phyloP scores from a whole-genome alignment of 768 basidiomycete species.

The Scleroderma bovista region DNA sequence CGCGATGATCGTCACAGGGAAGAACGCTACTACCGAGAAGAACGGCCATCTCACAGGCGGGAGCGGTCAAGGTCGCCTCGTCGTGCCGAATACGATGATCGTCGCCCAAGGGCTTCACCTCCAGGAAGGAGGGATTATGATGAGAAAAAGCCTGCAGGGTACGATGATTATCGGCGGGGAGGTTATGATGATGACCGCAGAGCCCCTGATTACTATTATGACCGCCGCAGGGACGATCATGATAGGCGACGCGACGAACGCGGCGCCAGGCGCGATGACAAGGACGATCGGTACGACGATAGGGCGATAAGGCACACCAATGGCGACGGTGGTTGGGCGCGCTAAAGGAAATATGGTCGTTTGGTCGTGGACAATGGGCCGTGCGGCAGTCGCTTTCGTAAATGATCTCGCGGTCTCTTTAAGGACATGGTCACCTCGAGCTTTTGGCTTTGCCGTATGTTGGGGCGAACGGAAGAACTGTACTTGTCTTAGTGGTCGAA shows the following conservation, averaged over 20 bases:
- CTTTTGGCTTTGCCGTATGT: slow-evolving; percentile 34
- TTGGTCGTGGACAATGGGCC: slow-evolving; percentile 30
- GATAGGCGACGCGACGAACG: slow-evolving; percentile 57
- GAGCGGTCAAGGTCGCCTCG: slow-evolving; percentile 83
- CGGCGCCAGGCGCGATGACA: slow-evolving; percentile 77
- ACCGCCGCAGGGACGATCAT: slow-evolving; percentile 77
- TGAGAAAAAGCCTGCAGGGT: slow-evolving; percentile 87
- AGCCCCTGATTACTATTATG: slow-evolving; percentile 82
- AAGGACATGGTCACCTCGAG: slow-evolving; percentile 43
- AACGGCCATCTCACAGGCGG: slow-evolving; percentile 49
- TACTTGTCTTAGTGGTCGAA: slow-evolving; percentile 34
- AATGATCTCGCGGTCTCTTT: slow-evolving; percentile 41
- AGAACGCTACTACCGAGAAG: slow-evolving; percentile 49
- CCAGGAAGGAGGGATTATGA: slow-evolving; percentile 75
- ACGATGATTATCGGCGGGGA: slow-evolving; percentile 85
- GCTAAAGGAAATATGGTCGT: slow-evolving; percentile 45
- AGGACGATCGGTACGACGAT: slow-evolving; percentile 77
- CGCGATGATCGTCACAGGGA: slow-evolving; percentile 43
- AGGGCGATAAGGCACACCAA: slow-evolving; percentile 67
- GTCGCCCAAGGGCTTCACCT: slow-evolving; percentile 73
- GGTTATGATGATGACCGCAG: slow-evolving; percentile 75
- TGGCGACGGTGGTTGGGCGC: slow-evolving; percentile 74
- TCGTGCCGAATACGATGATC: slow-evolving; percentile 66
- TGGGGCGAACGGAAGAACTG: slow-evolving; percentile 32
- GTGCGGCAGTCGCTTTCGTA: slow-evolving; percentile 25